Conservation (phyloP, 169 alveolate genomes). For the Cryptosporidium sp. region DNA sequence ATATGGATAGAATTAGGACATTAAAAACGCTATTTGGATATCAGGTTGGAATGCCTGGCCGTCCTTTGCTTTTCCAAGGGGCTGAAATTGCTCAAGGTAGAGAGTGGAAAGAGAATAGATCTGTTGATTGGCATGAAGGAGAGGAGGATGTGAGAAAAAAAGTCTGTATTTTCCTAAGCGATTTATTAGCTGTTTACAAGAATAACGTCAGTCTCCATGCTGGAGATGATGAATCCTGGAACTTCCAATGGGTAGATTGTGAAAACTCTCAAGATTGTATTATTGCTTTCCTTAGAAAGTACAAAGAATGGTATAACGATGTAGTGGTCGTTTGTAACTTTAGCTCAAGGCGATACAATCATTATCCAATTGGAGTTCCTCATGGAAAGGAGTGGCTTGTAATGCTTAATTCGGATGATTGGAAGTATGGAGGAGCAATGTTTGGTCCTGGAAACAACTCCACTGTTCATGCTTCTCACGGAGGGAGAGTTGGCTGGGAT, state of each 20-base stretch:
- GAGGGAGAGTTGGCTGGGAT: slow-evolving; percentile 83
- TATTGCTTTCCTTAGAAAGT: slow-evolving; percentile 81
- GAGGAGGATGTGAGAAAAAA: slow-evolving; percentile 81
- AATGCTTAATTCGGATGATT: slow-evolving; percentile 81
- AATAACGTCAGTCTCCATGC: slow-evolving; percentile 80
- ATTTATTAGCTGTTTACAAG: slow-evolving; percentile 78
- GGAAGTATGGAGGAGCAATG: slow-evolving; percentile 83
- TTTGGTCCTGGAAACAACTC: slow-evolving; percentile 80
- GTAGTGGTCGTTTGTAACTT: slow-evolving; percentile 81
- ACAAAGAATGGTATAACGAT: slow-evolving; percentile 79
- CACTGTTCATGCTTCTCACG: slow-evolving; percentile 77
- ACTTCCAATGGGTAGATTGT: slow-evolving; percentile 83
- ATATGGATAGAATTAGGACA: slow-evolving; percentile 80
- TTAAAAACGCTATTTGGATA: slow-evolving; percentile 81
- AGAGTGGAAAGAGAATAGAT: slow-evolving; percentile 83
- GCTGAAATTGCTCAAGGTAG: slow-evolving; percentile 83
- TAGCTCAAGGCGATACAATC: slow-evolving; percentile 77
- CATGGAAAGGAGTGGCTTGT: slow-evolving; percentile 83
- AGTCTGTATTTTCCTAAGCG: slow-evolving; percentile 79
- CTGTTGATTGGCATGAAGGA: slow-evolving; percentile 84
- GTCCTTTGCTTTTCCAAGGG: slow-evolving; percentile 83
- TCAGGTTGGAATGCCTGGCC: slow-evolving; percentile 82
- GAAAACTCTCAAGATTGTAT: slow-evolving; percentile 81
- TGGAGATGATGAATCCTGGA: slow-evolving; percentile 83
- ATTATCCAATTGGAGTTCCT: slow-evolving; percentile 83